phyloP scores from a whole-genome alignment of 2,329 filamentous ascomycete species.

The Diaporthe sp. region DNA sequence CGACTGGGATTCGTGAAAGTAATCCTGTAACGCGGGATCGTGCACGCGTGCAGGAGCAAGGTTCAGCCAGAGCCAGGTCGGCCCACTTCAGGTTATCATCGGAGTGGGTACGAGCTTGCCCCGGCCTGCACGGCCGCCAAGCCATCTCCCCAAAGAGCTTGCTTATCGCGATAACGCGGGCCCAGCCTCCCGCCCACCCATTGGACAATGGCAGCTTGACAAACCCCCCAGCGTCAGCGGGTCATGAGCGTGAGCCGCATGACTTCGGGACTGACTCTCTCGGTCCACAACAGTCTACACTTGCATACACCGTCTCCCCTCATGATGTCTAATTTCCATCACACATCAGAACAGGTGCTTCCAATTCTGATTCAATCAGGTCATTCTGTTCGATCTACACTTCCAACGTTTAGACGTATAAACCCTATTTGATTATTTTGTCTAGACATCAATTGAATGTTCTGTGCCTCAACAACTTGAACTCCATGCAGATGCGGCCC shows the following conservation, averaged over 20 bases:
- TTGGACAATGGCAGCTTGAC: constrained; percentile 33
- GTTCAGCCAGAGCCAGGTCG: background rate
- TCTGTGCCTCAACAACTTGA: background rate
- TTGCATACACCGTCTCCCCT: background rate
- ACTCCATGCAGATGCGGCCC: background rate
- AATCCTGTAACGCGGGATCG: background rate
- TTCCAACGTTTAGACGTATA: background rate
- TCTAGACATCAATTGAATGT: background rate
- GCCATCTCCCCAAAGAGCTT: background rate
- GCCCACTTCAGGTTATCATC: constrained; percentile 17
- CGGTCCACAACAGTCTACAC: background rate
- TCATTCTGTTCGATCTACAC: background rate
- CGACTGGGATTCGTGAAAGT: constrained; percentile 9
- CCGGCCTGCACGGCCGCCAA: background rate
- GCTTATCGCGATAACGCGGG: constrained; percentile 16
- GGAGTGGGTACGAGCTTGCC: constrained; percentile 14
- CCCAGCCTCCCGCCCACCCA: background rate
- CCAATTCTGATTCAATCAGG: background rate
- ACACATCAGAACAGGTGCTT: background rate
- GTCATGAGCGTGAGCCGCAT: constrained; percentile 12
- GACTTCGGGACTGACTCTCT: constrained; percentile 9
- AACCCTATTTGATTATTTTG: background rate
- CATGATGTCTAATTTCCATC: background rate
- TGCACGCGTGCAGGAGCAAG: background rate
- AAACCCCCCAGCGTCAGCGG: constrained; percentile 11